Conservation (phyloP, 345 rosid species). For the Fremontodendron californicum region DNA sequence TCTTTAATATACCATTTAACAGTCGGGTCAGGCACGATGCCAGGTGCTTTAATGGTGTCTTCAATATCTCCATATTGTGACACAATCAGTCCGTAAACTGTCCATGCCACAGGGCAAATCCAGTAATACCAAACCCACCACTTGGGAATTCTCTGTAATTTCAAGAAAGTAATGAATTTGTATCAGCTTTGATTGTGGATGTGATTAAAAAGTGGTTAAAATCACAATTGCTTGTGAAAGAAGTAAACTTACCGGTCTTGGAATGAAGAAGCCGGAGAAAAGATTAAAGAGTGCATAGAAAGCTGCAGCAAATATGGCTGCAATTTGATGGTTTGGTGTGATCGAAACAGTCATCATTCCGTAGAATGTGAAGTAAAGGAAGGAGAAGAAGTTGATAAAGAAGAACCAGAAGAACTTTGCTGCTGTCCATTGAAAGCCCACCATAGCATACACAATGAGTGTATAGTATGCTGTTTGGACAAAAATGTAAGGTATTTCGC, state of each 20-base stretch:
- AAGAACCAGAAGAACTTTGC: conserved; percentile 78
- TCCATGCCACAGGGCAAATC: conserved; percentile 88
- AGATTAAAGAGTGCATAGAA: conserved; percentile 72
- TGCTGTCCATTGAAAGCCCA: conserved; percentile 60
- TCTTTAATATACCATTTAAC: conserved; percentile 44
- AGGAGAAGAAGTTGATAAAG: conserved; percentile 73
- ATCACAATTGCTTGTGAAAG: not conserved
- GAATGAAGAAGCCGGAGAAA: conserved; percentile 84
- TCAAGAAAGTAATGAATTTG: not conserved
- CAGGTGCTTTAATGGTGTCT: conserved; percentile 37
- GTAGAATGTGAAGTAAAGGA: conserved; percentile 92
- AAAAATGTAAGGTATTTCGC: conserved; percentile 52
- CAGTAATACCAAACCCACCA: conserved; percentile 98
- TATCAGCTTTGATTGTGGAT: not conserved
- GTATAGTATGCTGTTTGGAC: conserved; percentile 64
- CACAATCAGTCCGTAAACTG: conserved; percentile 55
- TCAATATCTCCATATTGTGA: conserved; percentile 71
- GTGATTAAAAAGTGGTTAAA: not conserved
- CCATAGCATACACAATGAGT: conserved; percentile 67
- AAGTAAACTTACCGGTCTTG: conserved; percentile 55
- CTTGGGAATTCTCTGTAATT: conserved; percentile 60
- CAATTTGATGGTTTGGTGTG: conserved; percentile 79
- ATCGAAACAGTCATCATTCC: conserved; percentile 91
- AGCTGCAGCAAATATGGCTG: conserved; percentile 67
- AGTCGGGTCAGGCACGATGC: conserved; percentile 23